Evolutionary conservation across 2,329 filamentous ascomycete species (phyloP).

Genomic region (Ploettnerulaceae sp.): DNA sequence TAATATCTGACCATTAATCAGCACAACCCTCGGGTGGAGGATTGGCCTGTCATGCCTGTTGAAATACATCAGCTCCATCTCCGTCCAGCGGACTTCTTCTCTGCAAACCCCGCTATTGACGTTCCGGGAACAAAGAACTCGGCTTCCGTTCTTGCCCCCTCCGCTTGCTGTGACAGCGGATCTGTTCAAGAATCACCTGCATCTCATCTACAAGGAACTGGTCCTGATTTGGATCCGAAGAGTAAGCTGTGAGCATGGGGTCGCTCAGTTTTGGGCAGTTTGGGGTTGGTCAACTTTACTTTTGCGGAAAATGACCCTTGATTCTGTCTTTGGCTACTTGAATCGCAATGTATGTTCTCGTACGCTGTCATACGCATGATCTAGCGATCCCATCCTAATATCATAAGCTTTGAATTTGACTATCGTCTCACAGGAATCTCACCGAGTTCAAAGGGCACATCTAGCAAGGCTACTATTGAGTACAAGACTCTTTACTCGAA

Average conservation of each 20-base stretch:
- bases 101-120: constrained; percentile 52
- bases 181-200: constrained; percentile 18
- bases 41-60: constrained; percentile 41
- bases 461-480: no score
- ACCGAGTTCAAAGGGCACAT: no score
- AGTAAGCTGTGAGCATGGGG: constrained; percentile 21
- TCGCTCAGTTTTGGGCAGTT: no score
- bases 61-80: constrained; percentile 75
- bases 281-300: no score
- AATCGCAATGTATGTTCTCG: no score
- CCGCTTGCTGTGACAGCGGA: constrained; percentile 22
- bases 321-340: no score
- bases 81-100: constrained; percentile 54
- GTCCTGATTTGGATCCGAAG: constrained; percentile 24
- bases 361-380: no score
- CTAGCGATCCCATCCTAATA: no score
- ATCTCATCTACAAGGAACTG: constrained; percentile 23
- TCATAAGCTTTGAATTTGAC: no score
- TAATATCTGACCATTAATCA: constrained; percentile 1
- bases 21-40: constrained; percentile 56
- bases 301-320: no score
- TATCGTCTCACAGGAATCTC: no score
- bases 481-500: no score
- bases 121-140: constrained; percentile 51
- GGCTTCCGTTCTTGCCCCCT: constrained; percentile 11